A percentile compares a stretch with the other conserved stretches of the same genome.
These are phyloP conservation scores for Cardamine resedifolia DNA, from an alignment of 345 rosid genomes.

Conservation along the genomic window DNA sequence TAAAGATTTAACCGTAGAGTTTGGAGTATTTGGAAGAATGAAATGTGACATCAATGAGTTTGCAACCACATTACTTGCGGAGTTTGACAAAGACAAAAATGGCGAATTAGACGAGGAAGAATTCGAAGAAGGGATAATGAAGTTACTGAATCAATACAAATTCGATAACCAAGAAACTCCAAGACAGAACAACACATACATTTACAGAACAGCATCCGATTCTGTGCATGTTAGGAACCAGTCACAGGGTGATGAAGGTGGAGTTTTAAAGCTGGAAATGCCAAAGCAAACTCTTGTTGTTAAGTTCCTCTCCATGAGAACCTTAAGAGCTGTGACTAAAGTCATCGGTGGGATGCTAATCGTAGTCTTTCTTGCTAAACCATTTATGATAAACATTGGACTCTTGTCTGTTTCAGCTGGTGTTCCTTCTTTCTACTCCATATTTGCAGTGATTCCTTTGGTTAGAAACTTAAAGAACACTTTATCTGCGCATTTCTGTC, in stretches of 20 bases:
- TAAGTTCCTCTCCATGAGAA: constrained; percentile 22
- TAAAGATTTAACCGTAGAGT: constrained; percentile 38
- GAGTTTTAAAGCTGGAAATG: constrained; percentile 35
- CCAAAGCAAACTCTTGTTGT: constrained; percentile 30
- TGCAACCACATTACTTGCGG: constrained; percentile 35
- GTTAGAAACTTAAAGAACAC: constrained; percentile 37
- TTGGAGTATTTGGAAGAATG: constrained; percentile 38
- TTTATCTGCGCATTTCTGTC: constrained; percentile 35
- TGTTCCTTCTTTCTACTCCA: constrained; percentile 38
- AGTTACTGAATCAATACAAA: constrained; percentile 33
- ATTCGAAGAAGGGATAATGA: constrained; percentile 39
- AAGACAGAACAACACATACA: constrained; percentile 31
- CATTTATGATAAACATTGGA: constrained; percentile 35
- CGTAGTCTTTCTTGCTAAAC: constrained; percentile 37
- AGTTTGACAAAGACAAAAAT: constrained; percentile 37
- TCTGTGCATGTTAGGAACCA: constrained; percentile 19
- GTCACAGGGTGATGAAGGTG: constrained; percentile 12
- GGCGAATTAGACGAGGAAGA: constrained; percentile 37
- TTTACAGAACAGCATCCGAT: constrained; percentile 33
- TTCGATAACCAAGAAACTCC: constrained; percentile 36
- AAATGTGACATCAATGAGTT: constrained; percentile 42
- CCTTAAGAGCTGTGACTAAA: constrained; percentile 31
- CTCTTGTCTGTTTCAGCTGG: constrained; percentile 33
- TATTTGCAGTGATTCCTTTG: constrained; percentile 39
- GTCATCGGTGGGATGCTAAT: constrained; percentile 36